phyloP scores from a whole-genome alignment of 805 yeast species.

The Saccharomycopsis sp. region DNA sequence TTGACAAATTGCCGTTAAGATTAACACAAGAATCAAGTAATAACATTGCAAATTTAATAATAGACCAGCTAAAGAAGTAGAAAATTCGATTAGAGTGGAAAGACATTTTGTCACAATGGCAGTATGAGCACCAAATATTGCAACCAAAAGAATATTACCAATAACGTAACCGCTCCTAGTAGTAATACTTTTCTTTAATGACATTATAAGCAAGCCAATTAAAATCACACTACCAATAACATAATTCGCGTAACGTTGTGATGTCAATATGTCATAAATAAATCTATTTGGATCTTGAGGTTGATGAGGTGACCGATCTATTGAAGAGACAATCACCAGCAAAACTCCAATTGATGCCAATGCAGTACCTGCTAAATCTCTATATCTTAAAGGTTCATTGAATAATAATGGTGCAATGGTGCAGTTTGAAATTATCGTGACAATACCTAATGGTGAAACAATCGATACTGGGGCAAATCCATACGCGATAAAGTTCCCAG shows the following conservation, averaged over 20 bases:
- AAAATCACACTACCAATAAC: slow-evolving; percentile 14
- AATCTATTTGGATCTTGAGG: slow-evolving; percentile 26
- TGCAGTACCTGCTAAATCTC: slow-evolving; percentile 35
- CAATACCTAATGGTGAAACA: slow-evolving; percentile 44
- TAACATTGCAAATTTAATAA: slow-evolving; percentile 28
- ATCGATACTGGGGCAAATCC: slow-evolving; percentile 42
- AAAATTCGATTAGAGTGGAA: slow-evolving; percentile 28
- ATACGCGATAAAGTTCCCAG: slow-evolving; percentile 41
- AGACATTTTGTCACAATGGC: slow-evolving; percentile 40
- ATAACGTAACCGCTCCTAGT: slow-evolving; percentile 24
- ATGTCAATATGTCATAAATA: slow-evolving; percentile 26
- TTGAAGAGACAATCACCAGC: slow-evolving; percentile 33
- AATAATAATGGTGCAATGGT: slow-evolving; percentile 42
- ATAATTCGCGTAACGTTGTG: slow-evolving; percentile 27
- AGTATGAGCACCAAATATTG: slow-evolving; percentile 41
- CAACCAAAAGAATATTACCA: slow-evolving; percentile 32
- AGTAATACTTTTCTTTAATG: neutral
- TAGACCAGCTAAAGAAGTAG: slow-evolving; percentile 10
- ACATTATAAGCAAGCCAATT: neutral
- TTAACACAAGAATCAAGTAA: slow-evolving; percentile 27
- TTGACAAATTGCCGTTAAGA: slow-evolving; percentile 36
- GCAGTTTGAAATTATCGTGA: slow-evolving; percentile 40
- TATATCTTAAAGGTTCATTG: slow-evolving; percentile 30
- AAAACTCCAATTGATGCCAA: slow-evolving; percentile 38
- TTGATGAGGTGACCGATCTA: slow-evolving; percentile 20